Evolutionary conservation across 73 alveolate genomes (phyloP).

Genomic region (Tetrahymena elliotti): DNA sequence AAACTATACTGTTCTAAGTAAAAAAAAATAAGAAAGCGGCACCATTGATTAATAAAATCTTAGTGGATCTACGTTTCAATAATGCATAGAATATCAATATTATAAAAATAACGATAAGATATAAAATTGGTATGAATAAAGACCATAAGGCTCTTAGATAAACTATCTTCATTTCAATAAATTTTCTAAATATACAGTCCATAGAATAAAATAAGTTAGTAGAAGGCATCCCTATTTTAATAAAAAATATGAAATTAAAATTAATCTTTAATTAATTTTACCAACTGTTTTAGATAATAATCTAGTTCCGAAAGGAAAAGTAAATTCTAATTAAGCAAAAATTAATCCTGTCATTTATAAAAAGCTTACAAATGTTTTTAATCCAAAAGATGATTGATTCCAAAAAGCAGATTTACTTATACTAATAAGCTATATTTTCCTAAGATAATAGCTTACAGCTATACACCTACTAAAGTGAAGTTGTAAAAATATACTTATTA

Average conservation of each 20-base stretch:
- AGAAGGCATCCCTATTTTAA: slow-evolving; percentile 1
- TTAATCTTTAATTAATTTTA: not conserved
- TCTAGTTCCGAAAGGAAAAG: not conserved
- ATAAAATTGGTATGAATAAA: slow-evolving; percentile 12
- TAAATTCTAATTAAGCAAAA: not conserved
- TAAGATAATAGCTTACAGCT: not conserved
- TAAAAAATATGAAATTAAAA: not conserved
- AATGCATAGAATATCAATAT: not conserved
- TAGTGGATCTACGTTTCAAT: not conserved
- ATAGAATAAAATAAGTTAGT: slow-evolving; percentile 6
- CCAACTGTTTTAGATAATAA: not conserved
- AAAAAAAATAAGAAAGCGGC: not conserved
- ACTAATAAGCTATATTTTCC: not conserved
- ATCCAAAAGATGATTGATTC: not conserved
- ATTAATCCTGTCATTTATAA: not conserved
- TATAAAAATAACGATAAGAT: not conserved
- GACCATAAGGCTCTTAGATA: slow-evolving; percentile 25
- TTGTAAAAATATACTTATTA: not conserved
- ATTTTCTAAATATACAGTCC: slow-evolving; percentile 1
- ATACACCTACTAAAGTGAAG: slow-evolving; percentile 5
- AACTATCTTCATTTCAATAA: not conserved
- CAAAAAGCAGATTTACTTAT: not conserved
- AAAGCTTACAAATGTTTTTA: not conserved
- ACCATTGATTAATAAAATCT: not conserved
- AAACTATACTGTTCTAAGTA: not conserved